These are phyloP conservation scores for Stevia rebaudiana DNA, from an alignment of 140 eudicot genomes.

Conservation along the genomic window DNA sequence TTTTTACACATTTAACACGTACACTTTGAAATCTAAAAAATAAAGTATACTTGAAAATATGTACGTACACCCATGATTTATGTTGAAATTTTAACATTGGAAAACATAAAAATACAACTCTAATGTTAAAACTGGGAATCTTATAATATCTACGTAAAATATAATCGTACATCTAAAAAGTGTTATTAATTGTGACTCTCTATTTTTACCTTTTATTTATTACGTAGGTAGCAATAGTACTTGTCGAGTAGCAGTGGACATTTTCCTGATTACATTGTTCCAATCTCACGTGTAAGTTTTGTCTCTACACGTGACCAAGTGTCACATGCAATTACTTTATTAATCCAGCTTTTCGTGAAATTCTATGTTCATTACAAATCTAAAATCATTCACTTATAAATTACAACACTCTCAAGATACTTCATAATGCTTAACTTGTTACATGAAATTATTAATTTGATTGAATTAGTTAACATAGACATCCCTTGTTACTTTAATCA, in stretches of 20 bases:
- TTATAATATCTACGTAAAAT: not conserved
- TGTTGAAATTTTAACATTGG: not conserved
- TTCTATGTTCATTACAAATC: slow-evolving; percentile 4
- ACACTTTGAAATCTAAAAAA: not conserved
- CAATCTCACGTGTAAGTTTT: slow-evolving; percentile 34
- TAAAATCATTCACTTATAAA: too few species aligned
- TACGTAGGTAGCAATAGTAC: slow-evolving; percentile 25
- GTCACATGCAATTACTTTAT: slow-evolving; percentile 26
- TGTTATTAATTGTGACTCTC: not conserved
- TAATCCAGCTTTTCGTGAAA: slow-evolving; percentile 6
- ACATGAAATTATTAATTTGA: too few species aligned
- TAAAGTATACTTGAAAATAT: not conserved
- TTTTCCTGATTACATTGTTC: slow-evolving; percentile 34
- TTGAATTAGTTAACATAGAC: too few species aligned
- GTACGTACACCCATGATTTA: not conserved
- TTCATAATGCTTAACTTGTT: too few species aligned
- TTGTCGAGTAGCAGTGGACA: slow-evolving; percentile 34
- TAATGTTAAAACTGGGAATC: not conserved
- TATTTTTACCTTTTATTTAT: slow-evolving; percentile 16
- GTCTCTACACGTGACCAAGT: slow-evolving; percentile 37
- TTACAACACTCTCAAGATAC: too few species aligned
- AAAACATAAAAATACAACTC: not conserved
- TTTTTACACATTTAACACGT: not conserved
- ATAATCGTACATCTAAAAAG: slow-evolving; percentile 6
- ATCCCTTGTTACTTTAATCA: too few species aligned